phyloP scores from a whole-genome alignment of 306 rosid species.

The Echinosophora koreensis region DNA sequence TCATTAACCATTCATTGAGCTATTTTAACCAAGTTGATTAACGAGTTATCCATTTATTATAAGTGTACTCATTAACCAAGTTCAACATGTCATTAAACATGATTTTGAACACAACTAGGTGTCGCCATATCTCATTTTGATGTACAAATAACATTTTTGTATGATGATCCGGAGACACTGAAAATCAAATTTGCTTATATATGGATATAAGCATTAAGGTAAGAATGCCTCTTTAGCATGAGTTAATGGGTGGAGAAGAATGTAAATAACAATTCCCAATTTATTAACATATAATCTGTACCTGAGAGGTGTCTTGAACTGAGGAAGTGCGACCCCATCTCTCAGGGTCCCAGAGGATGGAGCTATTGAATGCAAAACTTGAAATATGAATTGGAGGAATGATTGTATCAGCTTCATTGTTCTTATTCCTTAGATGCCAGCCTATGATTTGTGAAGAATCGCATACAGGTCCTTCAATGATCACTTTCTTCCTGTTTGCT shows the following conservation, averaged over 20 bases:
- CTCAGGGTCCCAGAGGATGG: constrained; percentile 95
- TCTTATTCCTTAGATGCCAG: constrained; percentile 81
- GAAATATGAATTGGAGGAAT: constrained; percentile 79
- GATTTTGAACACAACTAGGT: too few species aligned
- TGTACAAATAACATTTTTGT: too few species aligned
- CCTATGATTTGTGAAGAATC: constrained; percentile 91
- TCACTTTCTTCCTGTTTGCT: constrained; percentile 72
- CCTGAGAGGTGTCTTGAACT: constrained; percentile 85
- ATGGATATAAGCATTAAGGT: background rate
- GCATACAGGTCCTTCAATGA: constrained; percentile 89
- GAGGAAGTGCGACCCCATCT: constrained; percentile 98
- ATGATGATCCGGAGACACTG: too few species aligned
- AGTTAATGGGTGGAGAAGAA: background rate
- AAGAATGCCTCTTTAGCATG: background rate
- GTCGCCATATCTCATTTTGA: too few species aligned
- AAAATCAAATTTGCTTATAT: background rate
- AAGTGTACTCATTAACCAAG: too few species aligned
- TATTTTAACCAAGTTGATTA: too few species aligned
- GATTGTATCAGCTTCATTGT: constrained; percentile 58
- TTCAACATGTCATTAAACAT: too few species aligned
- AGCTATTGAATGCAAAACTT: constrained; percentile 91
- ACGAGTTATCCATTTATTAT: too few species aligned
- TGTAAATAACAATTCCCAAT: background rate
- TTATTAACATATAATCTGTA: constrained; percentile 35
- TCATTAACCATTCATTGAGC: too few species aligned